Conservation (phyloP, 2,329 filamentous ascomycete species). For the Fusarium musae region DNA sequence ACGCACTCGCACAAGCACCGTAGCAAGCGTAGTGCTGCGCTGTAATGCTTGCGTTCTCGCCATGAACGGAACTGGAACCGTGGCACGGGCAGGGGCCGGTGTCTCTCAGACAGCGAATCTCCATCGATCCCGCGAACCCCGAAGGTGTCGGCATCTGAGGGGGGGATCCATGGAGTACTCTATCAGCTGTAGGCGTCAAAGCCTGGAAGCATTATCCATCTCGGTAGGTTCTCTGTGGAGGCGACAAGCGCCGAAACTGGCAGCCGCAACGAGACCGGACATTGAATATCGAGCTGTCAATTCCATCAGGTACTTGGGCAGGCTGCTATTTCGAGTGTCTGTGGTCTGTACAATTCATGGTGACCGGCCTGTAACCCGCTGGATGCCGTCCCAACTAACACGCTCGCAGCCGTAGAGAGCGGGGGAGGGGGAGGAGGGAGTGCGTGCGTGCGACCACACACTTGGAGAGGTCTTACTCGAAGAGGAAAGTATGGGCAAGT, state of each 20-base stretch:
- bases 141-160: conserved; percentile 41
- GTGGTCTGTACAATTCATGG: conserved; percentile 1
- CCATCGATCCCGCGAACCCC: conserved; percentile 44
- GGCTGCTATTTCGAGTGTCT: neutral
- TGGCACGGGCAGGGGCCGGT: conserved; percentile 22
- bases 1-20: neutral
- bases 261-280: conserved; percentile 12
- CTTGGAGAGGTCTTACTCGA: conserved; percentile 33
- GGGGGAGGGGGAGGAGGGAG: conserved; percentile 22
- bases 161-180: conserved; percentile 2
- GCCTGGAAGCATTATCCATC: conserved; percentile 22
- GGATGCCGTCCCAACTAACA: conserved; percentile 25
- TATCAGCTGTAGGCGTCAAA: conserved; percentile 12
- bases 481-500: conserved; percentile 38
- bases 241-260: conserved; percentile 10
- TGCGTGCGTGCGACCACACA: conserved; percentile 31
- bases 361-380: conserved; percentile 26
- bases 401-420: conserved; percentile 14
- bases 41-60: conserved; percentile 12
- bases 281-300: conserved; percentile 2
- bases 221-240: neutral
- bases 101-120: conserved; percentile 38
- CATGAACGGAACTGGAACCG: conserved; percentile 34
- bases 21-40: conserved; percentile 1
- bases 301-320: conserved; percentile 3